These are phyloP conservation scores for Paratrimastix pyriformis DNA, from an alignment of 78 protist species.

Conservation along the genomic window DNA sequence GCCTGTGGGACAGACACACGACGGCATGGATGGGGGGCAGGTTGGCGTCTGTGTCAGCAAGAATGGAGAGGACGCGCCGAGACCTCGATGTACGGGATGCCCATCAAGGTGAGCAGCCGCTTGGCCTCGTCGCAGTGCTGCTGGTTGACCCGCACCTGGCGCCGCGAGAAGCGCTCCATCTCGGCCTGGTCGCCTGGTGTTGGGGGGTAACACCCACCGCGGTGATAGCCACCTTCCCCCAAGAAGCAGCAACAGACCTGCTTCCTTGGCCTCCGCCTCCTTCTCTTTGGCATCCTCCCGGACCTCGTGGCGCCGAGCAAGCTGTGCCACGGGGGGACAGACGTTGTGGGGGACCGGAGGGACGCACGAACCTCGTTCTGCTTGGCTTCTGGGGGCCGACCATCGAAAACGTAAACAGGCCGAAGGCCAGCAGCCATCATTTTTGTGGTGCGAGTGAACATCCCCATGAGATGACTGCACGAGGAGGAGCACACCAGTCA, in stretches of 20 bases:
- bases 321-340: slow-evolving; percentile 42
- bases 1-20: no score
- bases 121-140: slow-evolving; percentile 84
- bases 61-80: no score
- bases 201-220: no score
- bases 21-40: no score
- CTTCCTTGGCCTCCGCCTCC: slow-evolving; percentile 64
- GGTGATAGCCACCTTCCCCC: no score
- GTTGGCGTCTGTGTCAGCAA: background rate
- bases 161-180: background rate
- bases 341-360: background rate
- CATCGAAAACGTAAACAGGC: slow-evolving; percentile 97
- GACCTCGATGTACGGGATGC: slow-evolving; percentile 78
- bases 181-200: background rate
- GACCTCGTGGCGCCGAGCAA: slow-evolving; percentile 66
- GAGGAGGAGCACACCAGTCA: background rate
- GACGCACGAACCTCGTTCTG: slow-evolving; percentile 46
- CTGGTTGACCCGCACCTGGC: slow-evolving; percentile 56
- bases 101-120: slow-evolving; percentile 82
- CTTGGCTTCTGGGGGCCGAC: slow-evolving; percentile 88
- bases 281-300: slow-evolving; percentile 62
- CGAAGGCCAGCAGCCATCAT: slow-evolving; percentile 85
- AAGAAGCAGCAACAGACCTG: background rate
- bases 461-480: slow-evolving; percentile 77
- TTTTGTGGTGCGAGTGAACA: slow-evolving; percentile 87